Base-by-base conservation (phyloP, 2,329 filamentous ascomycete genomes). In the Penicillium corylophilum region DNA sequence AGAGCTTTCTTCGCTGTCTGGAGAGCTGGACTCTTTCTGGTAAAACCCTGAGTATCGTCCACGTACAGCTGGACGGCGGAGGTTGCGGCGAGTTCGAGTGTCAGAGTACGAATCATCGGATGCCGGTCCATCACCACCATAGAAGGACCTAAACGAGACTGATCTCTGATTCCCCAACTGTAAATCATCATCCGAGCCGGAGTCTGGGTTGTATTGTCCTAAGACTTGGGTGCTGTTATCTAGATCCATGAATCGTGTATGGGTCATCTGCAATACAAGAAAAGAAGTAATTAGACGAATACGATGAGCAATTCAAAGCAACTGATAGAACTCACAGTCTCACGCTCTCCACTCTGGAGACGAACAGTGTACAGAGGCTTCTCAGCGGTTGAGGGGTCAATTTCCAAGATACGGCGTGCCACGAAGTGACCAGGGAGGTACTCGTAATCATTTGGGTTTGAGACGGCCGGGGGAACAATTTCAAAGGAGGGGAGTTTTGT, bases 381-480 rank as follows among this genome's bases (percentile, higher is more conserved):
- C 18, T 54, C 40, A n/a, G 54, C 9, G 49, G 6, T 52, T 46
- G 22, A 63, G 55, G 55, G 57, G 16, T 57, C 59, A 29, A 74
- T 56, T 22, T 56, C 51, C 42, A 73, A 59, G 44, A 75, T 57
- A 24, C 61, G 62, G 16, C 58, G 60, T 12, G 69, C 67, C 6
- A 59, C 54, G 48, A 67, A 73, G 56, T 75, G 71, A 10, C 72
- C 72, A 1, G 72, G 71, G 13, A 76, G 59, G 48, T 62, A 72
- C 13, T 71, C 62, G 55, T 74, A 76, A 18, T 71, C 66, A 10
- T 68, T 59, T 18, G 57, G 54, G 36, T 72, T 63, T 4, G 18
- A 7, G 4, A 61, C 46, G 5, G 72, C 46, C 1, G 18, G 40
- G 9, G 73, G 72, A 12, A 73, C 51, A 26, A 76, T 63, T 33